phyloP scores from a whole-genome alignment of 306 rosid species.

The Morella rubra region DNA sequence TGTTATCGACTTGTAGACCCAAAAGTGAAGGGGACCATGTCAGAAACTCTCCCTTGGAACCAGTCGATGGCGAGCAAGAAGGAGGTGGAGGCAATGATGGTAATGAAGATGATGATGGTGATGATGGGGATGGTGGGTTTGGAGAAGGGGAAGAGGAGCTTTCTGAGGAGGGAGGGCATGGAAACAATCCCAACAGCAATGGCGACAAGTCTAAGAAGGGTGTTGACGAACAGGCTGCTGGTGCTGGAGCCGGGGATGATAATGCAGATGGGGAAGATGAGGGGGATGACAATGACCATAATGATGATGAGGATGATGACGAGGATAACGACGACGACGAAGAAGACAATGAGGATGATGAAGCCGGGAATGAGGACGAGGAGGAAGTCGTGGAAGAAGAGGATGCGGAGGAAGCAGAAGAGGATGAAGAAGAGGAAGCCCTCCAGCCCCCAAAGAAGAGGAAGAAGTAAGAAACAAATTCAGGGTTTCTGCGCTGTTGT shows the following conservation, averaged over 20 bases:
- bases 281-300: not conserved
- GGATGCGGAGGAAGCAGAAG: slow-evolving; percentile 23
- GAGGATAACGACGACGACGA: slow-evolving; percentile 1
- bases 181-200: slow-evolving; percentile 24
- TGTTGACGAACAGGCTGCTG: slow-evolving; percentile 17
- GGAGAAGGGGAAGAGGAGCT: slow-evolving; percentile 37
- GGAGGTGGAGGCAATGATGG: slow-evolving; percentile 24
- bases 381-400: slow-evolving; percentile 29
- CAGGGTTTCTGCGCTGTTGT: not conserved
- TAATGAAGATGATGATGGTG: not conserved
- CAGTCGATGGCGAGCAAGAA: slow-evolving; percentile 17
- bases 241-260: slow-evolving; percentile 14
- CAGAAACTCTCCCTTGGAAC: not conserved
- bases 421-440: slow-evolving; percentile 40
- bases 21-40: not conserved
- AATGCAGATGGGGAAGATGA: not conserved
- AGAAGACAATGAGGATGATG: slow-evolving; percentile 1
- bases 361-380: slow-evolving; percentile 16
- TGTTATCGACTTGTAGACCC: not conserved
- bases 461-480: slow-evolving; percentile 29
- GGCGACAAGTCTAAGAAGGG: slow-evolving; percentile 18
- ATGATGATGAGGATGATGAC: slow-evolving; percentile 5
- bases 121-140: slow-evolving; percentile 9
- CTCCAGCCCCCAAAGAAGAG: slow-evolving; percentile 55
- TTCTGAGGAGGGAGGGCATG: slow-evolving; percentile 34